Conservation (phyloP, 768 basidiomycete genomes). For the Podaxis carcinomalis region DNA sequence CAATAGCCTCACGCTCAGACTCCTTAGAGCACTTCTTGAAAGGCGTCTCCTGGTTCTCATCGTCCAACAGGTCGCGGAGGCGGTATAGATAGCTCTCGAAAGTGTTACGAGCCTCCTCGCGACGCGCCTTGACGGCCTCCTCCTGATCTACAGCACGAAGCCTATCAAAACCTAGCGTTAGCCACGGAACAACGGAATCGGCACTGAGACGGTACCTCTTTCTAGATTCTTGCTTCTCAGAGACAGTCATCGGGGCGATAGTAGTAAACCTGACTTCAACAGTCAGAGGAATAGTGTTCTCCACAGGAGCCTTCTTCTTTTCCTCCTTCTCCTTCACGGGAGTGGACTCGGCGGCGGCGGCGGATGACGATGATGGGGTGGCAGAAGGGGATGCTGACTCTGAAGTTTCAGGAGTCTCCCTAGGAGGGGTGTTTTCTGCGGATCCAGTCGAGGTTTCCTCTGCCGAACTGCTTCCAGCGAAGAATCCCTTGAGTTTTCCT, state of each 20-base stretch:
- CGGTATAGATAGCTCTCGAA: constrained; percentile 95
- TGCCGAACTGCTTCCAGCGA: constrained; percentile 53
- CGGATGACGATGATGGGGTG: constrained; percentile 25
- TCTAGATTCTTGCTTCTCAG: constrained; percentile 71
- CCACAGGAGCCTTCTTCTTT: constrained; percentile 36
- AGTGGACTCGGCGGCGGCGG: constrained; percentile 33
- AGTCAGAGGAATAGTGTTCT: constrained; percentile 66
- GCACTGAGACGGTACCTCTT: constrained; percentile 49
- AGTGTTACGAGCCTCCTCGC: constrained; percentile 87
- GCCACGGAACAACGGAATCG: background rate
- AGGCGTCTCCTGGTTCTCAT: constrained; percentile 60
- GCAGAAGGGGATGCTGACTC: constrained; percentile 29
- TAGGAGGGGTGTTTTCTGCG: constrained; percentile 40
- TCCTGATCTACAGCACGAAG: constrained; percentile 74
- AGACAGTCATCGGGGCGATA: constrained; percentile 69
- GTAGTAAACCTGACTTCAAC: constrained; percentile 61
- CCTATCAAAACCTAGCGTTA: constrained; percentile 33
- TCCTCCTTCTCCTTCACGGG: constrained; percentile 31
- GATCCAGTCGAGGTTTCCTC: constrained; percentile 36
- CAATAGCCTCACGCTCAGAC: constrained; percentile 64
- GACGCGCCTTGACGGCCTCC: constrained; percentile 70
- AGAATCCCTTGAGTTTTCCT: constrained; percentile 88
- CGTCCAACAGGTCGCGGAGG: constrained; percentile 75
- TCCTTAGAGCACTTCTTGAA: constrained; percentile 83
- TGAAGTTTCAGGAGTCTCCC: constrained; percentile 21